Conservation (phyloP, 2,329 filamentous ascomycete genomes). For the Fusarium keratoplasticum region DNA sequence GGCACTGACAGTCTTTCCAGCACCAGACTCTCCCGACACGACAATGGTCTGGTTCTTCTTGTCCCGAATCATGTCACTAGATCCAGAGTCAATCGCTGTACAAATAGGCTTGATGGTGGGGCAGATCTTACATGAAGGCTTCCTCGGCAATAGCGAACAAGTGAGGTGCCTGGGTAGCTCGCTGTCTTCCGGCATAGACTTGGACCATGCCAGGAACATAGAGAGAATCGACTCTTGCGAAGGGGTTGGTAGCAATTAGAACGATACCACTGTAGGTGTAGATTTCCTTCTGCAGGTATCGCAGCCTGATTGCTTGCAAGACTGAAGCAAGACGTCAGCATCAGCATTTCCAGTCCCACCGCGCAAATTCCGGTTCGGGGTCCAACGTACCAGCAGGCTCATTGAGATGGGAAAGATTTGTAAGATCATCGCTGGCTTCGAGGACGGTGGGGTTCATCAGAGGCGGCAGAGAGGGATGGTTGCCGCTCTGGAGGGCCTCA, state of each 20-base stretch:
- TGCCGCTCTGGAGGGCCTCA: slow-evolving; percentile 80
- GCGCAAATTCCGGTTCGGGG: neutral
- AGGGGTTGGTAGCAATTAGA: slow-evolving; percentile 97
- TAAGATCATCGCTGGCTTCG: slow-evolving; percentile 97
- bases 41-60: slow-evolving; percentile 97
- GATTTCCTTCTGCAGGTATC: slow-evolving; percentile 98
- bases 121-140: slow-evolving; percentile 81
- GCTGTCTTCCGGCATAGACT: slow-evolving; percentile 96
- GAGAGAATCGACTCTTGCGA: slow-evolving; percentile 95
- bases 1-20: slow-evolving; percentile 98
- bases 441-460: slow-evolving; percentile 99
- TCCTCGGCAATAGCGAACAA: slow-evolving; percentile 99
- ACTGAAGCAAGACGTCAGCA: slow-evolving; percentile 65
- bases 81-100: slow-evolving; percentile 50
- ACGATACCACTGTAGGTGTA: slow-evolving; percentile 99
- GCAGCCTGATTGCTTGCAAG: slow-evolving; percentile 94
- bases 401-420: slow-evolving; percentile 96
- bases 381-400: slow-evolving; percentile 85
- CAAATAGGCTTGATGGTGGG: neutral
- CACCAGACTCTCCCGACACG: slow-evolving; percentile 98
- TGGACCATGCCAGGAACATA: slow-evolving; percentile 99
- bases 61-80: slow-evolving; percentile 95
- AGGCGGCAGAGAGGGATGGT: slow-evolving; percentile 83
- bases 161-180: slow-evolving; percentile 96
- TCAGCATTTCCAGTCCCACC: slow-evolving; percentile 35